Base-by-base conservation (phyloP, 179 eudicot species). In the Silene coronaria region DNA sequence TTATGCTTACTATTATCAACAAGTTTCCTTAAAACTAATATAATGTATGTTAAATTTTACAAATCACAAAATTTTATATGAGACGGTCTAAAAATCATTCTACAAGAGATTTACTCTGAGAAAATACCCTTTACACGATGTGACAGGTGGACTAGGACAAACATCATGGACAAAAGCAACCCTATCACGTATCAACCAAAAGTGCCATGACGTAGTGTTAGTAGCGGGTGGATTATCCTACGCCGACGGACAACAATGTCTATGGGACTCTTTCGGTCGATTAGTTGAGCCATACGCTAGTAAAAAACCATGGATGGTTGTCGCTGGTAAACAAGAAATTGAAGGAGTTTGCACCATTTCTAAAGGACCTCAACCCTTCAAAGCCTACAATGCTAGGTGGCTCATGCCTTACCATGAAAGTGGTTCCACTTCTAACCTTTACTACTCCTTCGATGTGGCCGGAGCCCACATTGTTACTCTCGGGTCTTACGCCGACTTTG, bases 191-290 rank as follows among this genome's bases (percentile, higher is more conserved):
- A 73, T 92, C 22, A 78, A 73, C 55, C 80, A 81, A 23, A 80
- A 62, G 3, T 89, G 89, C 77, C 89, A 90, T 42, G 96, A 90
- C 48, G 87, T 86, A 3, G 38, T 92, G 12, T 76, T 89, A 0
- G 46, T 85, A 3, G 89, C 90, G 0, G 94, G 94, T 0, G 96
- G 89, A 61, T 87, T 92, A 12, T 84, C 96, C 16, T 91, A 89
- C 63, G 96, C 96, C 0, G 87, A 87, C 6, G 81, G 86, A 0
- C 86, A 86, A 3, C 96, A 89, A 60, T 81, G 89, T 1, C 84
- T 88, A 0, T 92, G 96, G 96, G 96, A 92, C 84, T 89, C 94
- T 1, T 91, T 92, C 26, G 96, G 96, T 0, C 90, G 87, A 1
- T 69, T 91, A 8, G 88, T 91, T 22, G 90, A 91, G 81, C 90